A percentile compares a stretch with the other conserved stretches of the same genome.
phyloP scores from a whole-genome alignment of 1,284 basidiomycete species.

The Termitomyces sp. region DNA sequence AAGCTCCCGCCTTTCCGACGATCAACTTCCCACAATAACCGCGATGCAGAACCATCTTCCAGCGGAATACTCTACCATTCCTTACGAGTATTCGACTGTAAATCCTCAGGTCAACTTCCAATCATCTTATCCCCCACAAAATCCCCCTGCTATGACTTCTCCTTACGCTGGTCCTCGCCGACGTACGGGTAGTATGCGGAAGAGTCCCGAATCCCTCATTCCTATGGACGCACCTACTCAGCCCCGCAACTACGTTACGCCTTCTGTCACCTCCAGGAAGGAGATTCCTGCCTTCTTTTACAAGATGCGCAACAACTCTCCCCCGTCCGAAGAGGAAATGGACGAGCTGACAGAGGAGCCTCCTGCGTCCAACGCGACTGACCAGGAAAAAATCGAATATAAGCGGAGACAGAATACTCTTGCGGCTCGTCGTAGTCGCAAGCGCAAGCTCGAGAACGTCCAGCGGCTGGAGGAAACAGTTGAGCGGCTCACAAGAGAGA shows the following conservation, averaged over 20 bases:
- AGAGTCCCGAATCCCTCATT: constrained; percentile 25
- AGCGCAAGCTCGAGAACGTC: constrained; percentile 51
- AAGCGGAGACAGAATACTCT: constrained; percentile 81
- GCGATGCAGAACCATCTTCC: constrained; percentile 16
- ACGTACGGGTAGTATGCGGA: constrained; percentile 15
- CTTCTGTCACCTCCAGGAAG: constrained; percentile 32
- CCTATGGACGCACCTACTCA: constrained; percentile 34
- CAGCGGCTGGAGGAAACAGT: constrained; percentile 34
- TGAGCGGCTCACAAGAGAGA: constrained; percentile 30
- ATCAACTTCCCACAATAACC: background rate
- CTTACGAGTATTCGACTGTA: constrained; percentile 13
- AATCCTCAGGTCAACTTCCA: constrained; percentile 8
- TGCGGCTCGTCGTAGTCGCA: constrained; percentile 73
- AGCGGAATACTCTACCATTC: constrained; percentile 13
- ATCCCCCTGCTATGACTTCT: constrained; percentile 4
- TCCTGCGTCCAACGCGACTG: constrained; percentile 40
- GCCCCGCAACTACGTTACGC: constrained; percentile 27
- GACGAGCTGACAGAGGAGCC: constrained; percentile 38
- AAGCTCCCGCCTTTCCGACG: constrained; percentile 1
- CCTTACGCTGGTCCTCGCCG: constrained; percentile 16
- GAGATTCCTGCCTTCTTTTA: constrained; percentile 30
- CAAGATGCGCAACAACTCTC: constrained; percentile 19
- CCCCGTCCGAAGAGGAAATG: constrained; percentile 52
- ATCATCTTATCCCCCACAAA: constrained; percentile 6
- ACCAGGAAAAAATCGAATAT: constrained; percentile 67